Base-by-base conservation (phyloP, 495 filamentous ascomycete species). In the Apodospora peruviana region DNA sequence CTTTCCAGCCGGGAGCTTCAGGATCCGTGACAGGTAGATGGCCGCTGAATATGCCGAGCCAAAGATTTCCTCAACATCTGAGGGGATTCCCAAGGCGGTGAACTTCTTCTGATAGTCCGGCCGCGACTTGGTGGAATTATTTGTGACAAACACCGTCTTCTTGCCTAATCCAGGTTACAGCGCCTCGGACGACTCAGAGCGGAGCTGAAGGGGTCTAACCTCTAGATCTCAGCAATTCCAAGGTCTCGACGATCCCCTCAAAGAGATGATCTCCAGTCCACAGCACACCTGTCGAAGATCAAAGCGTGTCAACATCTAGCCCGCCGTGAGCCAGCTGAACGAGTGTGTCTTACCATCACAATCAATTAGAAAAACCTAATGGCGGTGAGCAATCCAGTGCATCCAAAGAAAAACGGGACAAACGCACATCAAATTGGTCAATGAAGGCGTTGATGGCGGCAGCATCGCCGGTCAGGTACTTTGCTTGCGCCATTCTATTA, bases 71-170 rank as follows among this genome's bases (percentile, higher is more conserved):
- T 96, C 88, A 16, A 75, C 79, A 43, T 76, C 74, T 53, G 82
- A 82, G 0, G 87, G 85, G 50, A 98, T 96, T 0, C 87, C 88
- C 57, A 96, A 72, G 19, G 62, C 68, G n/a, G 84, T 81, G 40
- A 98, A 80, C 57, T 96, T 97, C 70, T 91, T 90, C 65, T 84
- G 82, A 68, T 97, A 97, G 58, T 94, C 88, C 20, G 80, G 76
- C 16, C 93, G 87, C 16, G 91, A 95, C 64, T 97, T 97, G 22
- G 93, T 97, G 64, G 88, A 94, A 76, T 99, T 99, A 68, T 99
- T 99, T 3, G 93, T 97, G 39, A 99, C 93, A 63, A 99, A 99
- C 50, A 99, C 83, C 16, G 93, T 73, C 67, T 84, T 87, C 66
- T 99, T 99, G 46, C 88, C 90, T 93, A 22, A 3, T 8, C 17